Conservation (phyloP, 169 alveolate species). For the Cryptosporidium viatorum region DNA sequence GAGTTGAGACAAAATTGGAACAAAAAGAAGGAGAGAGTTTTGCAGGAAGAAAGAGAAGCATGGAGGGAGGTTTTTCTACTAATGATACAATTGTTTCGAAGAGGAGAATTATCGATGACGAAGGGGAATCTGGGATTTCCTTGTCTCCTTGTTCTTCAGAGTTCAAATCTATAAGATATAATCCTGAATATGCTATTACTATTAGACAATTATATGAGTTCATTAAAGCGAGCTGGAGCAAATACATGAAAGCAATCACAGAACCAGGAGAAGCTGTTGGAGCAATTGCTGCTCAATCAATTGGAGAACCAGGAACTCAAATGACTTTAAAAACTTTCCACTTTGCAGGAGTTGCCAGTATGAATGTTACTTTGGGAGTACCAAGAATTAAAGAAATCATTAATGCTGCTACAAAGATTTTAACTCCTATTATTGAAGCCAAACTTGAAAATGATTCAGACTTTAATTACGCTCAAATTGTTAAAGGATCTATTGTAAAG, state of each 20-base stretch:
- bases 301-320: constrained; percentile 99
- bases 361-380: constrained; percentile 98
- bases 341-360: constrained; percentile 96
- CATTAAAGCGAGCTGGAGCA: constrained; percentile 88
- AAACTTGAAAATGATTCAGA: constrained; percentile 81
- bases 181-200: constrained; percentile 79
- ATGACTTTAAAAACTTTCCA: constrained; percentile 99
- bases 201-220: constrained; percentile 87
- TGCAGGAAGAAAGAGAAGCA: constrained; percentile 16
- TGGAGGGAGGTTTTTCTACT: neutral
- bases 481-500: constrained; percentile 87
- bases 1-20: neutral
- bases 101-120: neutral
- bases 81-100: neutral
- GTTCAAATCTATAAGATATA: neutral
- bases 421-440: constrained; percentile 96
- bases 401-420: constrained; percentile 94
- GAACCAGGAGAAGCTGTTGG: constrained; percentile 99
- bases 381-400: constrained; percentile 99
- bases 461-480: constrained; percentile 84
- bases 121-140: neutral
- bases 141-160: neutral
- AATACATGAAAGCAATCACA: constrained; percentile 90
- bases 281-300: constrained; percentile 98
- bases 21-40: neutral